Conservation (phyloP, 1,284 basidiomycete genomes). For the Pseudozyma sp. region DNA sequence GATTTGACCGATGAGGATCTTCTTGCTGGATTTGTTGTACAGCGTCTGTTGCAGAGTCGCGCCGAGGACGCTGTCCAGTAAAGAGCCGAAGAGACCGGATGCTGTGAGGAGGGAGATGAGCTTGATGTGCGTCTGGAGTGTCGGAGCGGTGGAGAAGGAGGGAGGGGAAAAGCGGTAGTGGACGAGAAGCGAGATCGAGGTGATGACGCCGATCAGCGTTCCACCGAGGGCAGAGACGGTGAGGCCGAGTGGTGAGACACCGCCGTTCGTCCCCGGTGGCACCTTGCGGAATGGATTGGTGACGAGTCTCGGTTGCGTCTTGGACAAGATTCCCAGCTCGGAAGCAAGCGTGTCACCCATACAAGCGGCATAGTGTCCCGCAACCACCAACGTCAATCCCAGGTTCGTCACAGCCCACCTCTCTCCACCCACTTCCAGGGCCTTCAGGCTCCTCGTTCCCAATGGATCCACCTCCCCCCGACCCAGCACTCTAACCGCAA, state of each 20-base stretch:
- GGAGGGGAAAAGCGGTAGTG: conserved; percentile 9
- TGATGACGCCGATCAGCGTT: conserved; percentile 47
- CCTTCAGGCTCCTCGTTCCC: not conserved
- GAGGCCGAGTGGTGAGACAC: conserved; percentile 80
- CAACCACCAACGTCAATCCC: conserved; percentile 33
- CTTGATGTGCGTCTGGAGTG: conserved; percentile 73
- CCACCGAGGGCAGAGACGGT: conserved; percentile 81
- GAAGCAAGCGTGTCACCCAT: conserved; percentile 63
- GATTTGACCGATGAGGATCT: conserved; percentile 72
- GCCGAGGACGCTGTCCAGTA: conserved; percentile 74
- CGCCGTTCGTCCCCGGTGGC: conserved; percentile 92
- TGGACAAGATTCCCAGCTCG: conserved; percentile 61
- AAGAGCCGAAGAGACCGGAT: conserved; percentile 73
- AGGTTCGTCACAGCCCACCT: conserved; percentile 6
- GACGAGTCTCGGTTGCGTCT: conserved; percentile 48
- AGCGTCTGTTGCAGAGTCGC: conserved; percentile 86
- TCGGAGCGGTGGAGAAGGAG: not conserved
- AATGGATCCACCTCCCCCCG: conserved; percentile 14
- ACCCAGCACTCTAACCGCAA: conserved; percentile 21
- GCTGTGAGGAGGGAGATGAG: conserved; percentile 70
- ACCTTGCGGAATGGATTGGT: conserved; percentile 81
- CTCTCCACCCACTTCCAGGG: not conserved
- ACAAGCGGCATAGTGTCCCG: conserved; percentile 58
- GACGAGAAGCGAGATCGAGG: conserved; percentile 73
- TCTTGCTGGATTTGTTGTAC: conserved; percentile 76